These are phyloP conservation scores for Santalum album DNA, from an alignment of 164 flowering plant genomes.

Conservation along the genomic window DNA sequence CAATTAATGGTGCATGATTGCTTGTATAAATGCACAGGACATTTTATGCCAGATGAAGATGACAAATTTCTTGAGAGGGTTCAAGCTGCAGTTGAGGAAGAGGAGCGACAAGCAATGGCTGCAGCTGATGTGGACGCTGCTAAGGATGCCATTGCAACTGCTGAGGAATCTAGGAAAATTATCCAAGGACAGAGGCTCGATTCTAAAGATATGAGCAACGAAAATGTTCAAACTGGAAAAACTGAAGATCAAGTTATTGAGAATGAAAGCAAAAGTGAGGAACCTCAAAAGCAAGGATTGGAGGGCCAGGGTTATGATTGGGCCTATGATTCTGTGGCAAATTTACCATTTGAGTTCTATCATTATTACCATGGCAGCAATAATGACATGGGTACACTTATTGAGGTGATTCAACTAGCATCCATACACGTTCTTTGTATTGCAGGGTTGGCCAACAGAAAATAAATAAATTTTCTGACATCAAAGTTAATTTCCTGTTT, in stretches of 20 bases:
- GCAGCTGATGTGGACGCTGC: constrained; percentile 81
- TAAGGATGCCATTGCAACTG: constrained; percentile 79
- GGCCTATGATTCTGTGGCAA: constrained; percentile 42
- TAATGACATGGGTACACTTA: constrained; percentile 85
- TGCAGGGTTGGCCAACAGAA: not conserved
- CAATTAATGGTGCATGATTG: not conserved
- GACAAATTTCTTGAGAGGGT: constrained; percentile 91
- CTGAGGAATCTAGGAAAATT: constrained; percentile 61
- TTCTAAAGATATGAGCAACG: constrained; percentile 16
- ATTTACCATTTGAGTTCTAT: constrained; percentile 77
- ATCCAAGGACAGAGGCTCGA: constrained; percentile 19
- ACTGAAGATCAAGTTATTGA: constrained; percentile 13
- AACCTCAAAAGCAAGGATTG: constrained; percentile 19
- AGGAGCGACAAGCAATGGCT: constrained; percentile 78
- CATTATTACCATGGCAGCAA: constrained; percentile 95
- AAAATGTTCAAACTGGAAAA: constrained; percentile 13
- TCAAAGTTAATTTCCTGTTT: too few species aligned
- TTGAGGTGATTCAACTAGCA: constrained; percentile 52
- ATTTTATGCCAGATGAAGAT: constrained; percentile 95
- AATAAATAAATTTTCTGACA: too few species aligned
- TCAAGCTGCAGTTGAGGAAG: constrained; percentile 93
- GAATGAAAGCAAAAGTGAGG: constrained; percentile 11
- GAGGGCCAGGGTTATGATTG: constrained; percentile 29
- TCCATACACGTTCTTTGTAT: constrained; percentile 1
- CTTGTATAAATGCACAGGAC: constrained; percentile 42